These are phyloP conservation scores for Nicotiana attenuata DNA, from an alignment of 257 asterid species.

Conservation along the genomic window DNA sequence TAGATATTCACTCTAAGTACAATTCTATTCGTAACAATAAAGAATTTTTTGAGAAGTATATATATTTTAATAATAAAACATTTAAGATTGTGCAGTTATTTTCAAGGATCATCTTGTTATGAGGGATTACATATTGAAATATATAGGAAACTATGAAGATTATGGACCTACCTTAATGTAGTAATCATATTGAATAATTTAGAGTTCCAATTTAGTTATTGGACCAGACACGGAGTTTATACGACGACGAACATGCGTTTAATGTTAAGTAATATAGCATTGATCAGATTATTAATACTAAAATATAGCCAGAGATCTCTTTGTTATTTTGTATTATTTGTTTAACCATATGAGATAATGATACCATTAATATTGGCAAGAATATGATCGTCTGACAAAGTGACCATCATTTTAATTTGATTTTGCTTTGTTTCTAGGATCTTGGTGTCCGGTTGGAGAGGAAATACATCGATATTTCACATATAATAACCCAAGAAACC, in stretches of 20 bases:
- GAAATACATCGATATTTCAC: not conserved
- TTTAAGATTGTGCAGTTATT: no score
- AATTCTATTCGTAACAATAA: no score
- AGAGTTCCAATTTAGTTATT: not conserved
- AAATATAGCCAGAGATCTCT: not conserved
- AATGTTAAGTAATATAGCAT: not conserved
- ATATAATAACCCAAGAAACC: not conserved
- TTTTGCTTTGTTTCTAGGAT: not conserved
- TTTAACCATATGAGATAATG: not conserved
- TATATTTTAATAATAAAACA: no score
- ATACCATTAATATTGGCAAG: not conserved
- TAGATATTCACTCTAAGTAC: no score
- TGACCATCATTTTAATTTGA: not conserved
- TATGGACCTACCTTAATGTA: no score
- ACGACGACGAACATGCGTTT: not conserved
- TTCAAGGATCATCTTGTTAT: no score
- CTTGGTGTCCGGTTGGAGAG: not conserved
- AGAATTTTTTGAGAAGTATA: no score
- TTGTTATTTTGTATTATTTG: not conserved
- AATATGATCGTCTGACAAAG: constrained; percentile 1
- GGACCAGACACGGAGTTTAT: not conserved
- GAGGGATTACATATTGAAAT: no score
- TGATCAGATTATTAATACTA: not conserved
- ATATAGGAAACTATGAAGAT: no score
- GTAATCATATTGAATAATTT: no score